Percentiles rank a stretch among this genome's conserved stretches.
Conservation (phyloP, 495 filamentous ascomycete genomes). For the Xylaria curta region DNA sequence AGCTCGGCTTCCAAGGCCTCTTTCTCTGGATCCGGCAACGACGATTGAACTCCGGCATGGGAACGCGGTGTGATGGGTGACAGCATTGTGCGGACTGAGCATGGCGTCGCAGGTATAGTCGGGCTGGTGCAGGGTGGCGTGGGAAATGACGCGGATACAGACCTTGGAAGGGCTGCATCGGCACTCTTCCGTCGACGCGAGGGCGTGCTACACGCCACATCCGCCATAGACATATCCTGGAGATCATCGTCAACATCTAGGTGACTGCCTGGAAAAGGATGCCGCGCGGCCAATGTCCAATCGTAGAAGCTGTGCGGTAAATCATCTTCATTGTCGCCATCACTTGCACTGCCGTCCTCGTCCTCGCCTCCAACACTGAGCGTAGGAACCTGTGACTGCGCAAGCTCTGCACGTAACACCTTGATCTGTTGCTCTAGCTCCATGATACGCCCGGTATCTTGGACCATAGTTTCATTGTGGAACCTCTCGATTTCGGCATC, state of each 20-base stretch:
- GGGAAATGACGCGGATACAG: constrained; percentile 48
- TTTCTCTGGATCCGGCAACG: constrained; percentile 53
- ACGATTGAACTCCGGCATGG: constrained; percentile 44
- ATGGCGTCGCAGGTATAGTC: constrained; percentile 33
- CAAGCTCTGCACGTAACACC: constrained; percentile 36
- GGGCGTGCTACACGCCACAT: constrained; percentile 52
- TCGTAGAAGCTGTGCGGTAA: constrained; percentile 37
- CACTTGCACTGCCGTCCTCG: constrained; percentile 29
- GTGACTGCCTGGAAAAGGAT: constrained; percentile 50
- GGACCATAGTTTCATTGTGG: constrained; percentile 54
- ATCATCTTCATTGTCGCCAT: background rate
- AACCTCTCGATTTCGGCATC: constrained; percentile 57
- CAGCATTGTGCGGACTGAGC: constrained; percentile 29
- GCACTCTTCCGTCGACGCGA: constrained; percentile 33
- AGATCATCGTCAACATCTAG: constrained; percentile 48
- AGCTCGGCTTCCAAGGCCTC: constrained; percentile 47
- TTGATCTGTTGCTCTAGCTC: constrained; percentile 52
- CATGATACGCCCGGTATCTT: constrained; percentile 50
- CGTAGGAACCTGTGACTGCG: constrained; percentile 37
- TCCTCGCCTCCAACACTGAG: constrained; percentile 25
- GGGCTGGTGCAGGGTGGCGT: constrained; percentile 59
- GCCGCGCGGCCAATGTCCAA: constrained; percentile 51
- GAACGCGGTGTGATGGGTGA: constrained; percentile 49
- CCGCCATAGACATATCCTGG: constrained; percentile 46
- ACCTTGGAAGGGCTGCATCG: background rate